A percentile compares a stretch with the other conserved stretches of the same genome.
Evolutionary conservation across 441 rosid genomes (phyloP).

Genomic region (Flueggea neowawraea): DNA sequence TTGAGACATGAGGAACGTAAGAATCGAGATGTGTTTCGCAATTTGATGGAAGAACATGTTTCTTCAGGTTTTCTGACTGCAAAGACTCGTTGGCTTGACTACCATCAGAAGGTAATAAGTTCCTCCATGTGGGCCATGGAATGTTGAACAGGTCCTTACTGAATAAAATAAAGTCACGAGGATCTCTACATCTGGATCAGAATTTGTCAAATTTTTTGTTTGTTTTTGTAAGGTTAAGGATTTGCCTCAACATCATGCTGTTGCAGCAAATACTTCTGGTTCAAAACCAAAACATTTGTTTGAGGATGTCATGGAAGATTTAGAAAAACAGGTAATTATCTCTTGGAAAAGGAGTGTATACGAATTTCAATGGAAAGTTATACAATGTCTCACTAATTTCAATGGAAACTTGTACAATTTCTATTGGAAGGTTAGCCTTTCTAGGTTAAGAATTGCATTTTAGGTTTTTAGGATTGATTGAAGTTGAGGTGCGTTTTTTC

Average conservation of each 20-base stretch:
- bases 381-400: no score
- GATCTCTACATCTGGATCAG: not conserved
- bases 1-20: constrained; percentile 86
- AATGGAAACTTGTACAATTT: no score
- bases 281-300: constrained; percentile 96
- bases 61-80: constrained; percentile 74
- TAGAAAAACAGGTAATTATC: constrained; percentile 72
- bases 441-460: no score
- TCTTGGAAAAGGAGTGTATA: not conserved
- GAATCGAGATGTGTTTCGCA: constrained; percentile 90
- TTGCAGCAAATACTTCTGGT: constrained; percentile 87
- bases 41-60: constrained; percentile 84
- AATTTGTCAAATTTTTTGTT: not conserved
- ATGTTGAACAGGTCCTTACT: not conserved
- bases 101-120: constrained; percentile 60
- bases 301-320: constrained; percentile 85
- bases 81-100: constrained; percentile 84
- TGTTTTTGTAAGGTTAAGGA: constrained; percentile 64
- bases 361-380: not conserved
- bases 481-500: no score
- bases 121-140: not conserved
- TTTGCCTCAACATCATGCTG: constrained; percentile 75
- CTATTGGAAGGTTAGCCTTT: no score
- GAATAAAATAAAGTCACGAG: not conserved
- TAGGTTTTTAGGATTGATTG: no score